These are phyloP conservation scores for Cyclanthera cordifolia DNA, from an alignment of 306 rosid genomes.

Conservation along the genomic window DNA sequence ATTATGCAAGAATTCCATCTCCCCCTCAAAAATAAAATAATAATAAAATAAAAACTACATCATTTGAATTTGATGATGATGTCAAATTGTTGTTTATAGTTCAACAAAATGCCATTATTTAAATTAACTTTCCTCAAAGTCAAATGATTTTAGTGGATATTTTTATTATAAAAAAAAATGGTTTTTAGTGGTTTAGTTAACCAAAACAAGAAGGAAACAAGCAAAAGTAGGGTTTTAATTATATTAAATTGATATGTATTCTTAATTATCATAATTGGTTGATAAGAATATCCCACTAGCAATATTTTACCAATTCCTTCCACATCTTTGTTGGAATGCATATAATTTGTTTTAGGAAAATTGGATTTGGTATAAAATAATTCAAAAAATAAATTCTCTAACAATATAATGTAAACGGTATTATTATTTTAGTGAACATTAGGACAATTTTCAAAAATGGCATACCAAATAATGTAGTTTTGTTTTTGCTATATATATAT, in stretches of 20 bases:
- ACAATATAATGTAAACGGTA: no score
- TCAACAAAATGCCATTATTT: neutral
- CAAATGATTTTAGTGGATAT: neutral
- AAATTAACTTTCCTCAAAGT: neutral
- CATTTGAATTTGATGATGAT: constrained; percentile 3
- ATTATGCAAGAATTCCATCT: neutral
- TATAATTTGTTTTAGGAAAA: neutral
- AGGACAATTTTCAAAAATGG: no score
- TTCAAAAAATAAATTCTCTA: neutral
- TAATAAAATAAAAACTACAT: neutral
- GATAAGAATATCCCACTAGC: neutral
- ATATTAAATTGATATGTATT: neutral
- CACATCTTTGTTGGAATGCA: neutral
- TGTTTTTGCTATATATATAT: no score
- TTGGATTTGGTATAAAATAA: neutral
- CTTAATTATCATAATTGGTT: neutral
- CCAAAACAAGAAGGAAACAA: neutral
- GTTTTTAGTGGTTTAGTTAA: neutral
- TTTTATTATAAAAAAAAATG: no score
- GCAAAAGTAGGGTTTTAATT: neutral
- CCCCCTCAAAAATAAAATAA: neutral
- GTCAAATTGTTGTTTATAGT: constrained; percentile 2
- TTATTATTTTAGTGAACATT: no score
- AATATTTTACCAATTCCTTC: neutral
- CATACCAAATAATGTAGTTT: no score